Evolutionary conservation across 495 filamentous ascomycete species (phyloP), one percentile per base, ranked within the genome.

Genomic region (Hyaloscypha bicolor): DNA sequence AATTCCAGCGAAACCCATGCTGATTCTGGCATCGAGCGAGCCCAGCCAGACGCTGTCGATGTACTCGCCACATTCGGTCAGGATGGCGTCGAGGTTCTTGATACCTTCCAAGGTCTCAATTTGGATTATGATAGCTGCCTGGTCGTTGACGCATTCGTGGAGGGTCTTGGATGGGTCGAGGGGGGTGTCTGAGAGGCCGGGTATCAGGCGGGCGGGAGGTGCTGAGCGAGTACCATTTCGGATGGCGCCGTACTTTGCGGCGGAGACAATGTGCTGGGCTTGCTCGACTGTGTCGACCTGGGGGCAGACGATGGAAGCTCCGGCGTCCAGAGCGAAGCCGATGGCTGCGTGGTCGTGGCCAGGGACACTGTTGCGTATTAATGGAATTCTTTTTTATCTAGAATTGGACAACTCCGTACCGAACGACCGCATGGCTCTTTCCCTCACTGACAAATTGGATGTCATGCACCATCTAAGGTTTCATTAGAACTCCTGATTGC

Each of bases 61-160:
- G 25, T 79, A 74, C 29, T 80, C 76, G 8, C 66, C 66, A 25
- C 74, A 71, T 42, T 70, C 78, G 31, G 78, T 80, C 71, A 86
- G 76, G 63, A 87, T 83, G 48, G 76, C 77, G 63, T 82, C 78
- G 32, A 89, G 76, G 75, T 88, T 85, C 60, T 76, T 71, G 69
- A 88, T 83, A 63, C 76, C 77, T 69, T 82, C 82, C 60, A 85
- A 75, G 33, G 82, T 73, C 68, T 87, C 80, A 71, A 88, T 82
- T 68, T 82, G 78, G 64, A 82, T 79, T 68, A 79, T 76, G 64
- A 83, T 68, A 31, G 80, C 79, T 9, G 80, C 80, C 69, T 79
- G 79, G 60, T 76, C 68, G 74, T 82, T 82, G 52, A 77, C 42
- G 65, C 76, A 78, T 58, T 75, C 65, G 68, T 75, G 76, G 48